Evolutionary conservation across 768 basidiomycete genomes (phyloP).

Genomic region (Lenzites betulinus): DNA sequence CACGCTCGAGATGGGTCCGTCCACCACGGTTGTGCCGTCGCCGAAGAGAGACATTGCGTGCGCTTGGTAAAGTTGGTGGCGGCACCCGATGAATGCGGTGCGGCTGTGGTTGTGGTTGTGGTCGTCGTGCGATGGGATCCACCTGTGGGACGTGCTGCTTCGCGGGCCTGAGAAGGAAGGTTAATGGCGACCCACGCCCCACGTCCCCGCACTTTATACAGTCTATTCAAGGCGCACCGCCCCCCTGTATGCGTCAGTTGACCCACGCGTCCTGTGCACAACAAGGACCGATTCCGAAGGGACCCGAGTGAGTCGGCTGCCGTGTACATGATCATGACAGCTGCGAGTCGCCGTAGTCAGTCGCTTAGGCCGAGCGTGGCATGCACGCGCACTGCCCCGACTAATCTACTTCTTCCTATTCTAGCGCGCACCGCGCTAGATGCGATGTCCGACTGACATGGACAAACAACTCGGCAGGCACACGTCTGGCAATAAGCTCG

Average conservation of each 20-base stretch:
- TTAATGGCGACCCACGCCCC: neutral
- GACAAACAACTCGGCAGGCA: slow-evolving; percentile 7
- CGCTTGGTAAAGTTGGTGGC: neutral
- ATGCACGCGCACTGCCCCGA: neutral
- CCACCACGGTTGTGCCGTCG: slow-evolving; percentile 50
- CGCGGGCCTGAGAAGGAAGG: neutral
- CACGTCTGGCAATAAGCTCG: neutral
- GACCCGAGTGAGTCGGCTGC: neutral
- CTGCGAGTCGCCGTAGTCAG: neutral
- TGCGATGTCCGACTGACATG: neutral
- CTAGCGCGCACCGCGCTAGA: neutral
- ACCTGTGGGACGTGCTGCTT: neutral
- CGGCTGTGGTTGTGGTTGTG: neutral
- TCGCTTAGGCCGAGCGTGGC: neutral
- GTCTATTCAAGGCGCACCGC: neutral
- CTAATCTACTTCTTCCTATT: neutral
- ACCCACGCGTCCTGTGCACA: neutral
- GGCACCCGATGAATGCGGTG: neutral
- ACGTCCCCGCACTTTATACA: neutral
- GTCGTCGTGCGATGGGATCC: neutral
- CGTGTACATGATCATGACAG: neutral
- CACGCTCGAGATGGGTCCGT: slow-evolving; percentile 33
- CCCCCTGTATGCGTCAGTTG: slow-evolving; percentile 1
- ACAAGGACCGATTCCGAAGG: neutral
- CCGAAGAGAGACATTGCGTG: slow-evolving; percentile 33